Conservation (phyloP, 2,329 filamentous ascomycete species). For the Gliomastix tumulicola region DNA sequence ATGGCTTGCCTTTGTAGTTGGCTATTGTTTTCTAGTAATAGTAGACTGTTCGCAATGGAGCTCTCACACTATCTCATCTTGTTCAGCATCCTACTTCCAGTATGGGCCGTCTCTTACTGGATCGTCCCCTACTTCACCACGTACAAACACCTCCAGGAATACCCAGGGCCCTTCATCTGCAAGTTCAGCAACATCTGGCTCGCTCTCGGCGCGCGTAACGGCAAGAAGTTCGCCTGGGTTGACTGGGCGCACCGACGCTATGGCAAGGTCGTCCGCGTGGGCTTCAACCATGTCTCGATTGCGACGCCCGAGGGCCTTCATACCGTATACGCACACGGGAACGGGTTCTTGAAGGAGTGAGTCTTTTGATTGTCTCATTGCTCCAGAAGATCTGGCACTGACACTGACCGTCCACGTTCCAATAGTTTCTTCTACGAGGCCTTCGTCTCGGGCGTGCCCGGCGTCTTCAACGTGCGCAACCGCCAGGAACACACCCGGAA, state of each 20-base stretch:
- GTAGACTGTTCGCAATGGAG: not conserved
- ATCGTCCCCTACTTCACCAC: conserved; percentile 8
- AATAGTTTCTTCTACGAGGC: conserved; percentile 6
- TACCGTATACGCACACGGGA: conserved; percentile 8
- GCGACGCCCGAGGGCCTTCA: conserved; percentile 6
- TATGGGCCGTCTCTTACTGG: conserved; percentile 6
- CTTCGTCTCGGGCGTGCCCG: conserved; percentile 6
- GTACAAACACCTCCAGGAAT: conserved; percentile 5
- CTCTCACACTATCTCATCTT: not conserved
- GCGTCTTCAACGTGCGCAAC: conserved; percentile 7
- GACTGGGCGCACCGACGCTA: conserved; percentile 5
- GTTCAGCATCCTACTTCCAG: not conserved
- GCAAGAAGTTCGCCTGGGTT: conserved; percentile 6
- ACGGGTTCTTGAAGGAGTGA: conserved; percentile 9
- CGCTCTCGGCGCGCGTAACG: conserved; percentile 1
- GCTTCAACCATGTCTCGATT: conserved; percentile 8
- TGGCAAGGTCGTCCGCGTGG: conserved; percentile 6
- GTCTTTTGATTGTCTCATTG: not conserved
- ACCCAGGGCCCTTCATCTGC: conserved; percentile 5
- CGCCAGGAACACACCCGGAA: not conserved
- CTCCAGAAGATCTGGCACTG: not conserved
- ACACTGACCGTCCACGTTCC: not conserved
- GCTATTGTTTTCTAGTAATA: too few species aligned
- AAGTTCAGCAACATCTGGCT: conserved; percentile 8
- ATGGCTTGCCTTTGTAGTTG: too few species aligned